A percentile compares a stretch with the other conserved stretches of the same genome.
Evolutionary conservation across 1,284 basidiomycete species (phyloP).

Genomic region (Trametes polyzona): DNA sequence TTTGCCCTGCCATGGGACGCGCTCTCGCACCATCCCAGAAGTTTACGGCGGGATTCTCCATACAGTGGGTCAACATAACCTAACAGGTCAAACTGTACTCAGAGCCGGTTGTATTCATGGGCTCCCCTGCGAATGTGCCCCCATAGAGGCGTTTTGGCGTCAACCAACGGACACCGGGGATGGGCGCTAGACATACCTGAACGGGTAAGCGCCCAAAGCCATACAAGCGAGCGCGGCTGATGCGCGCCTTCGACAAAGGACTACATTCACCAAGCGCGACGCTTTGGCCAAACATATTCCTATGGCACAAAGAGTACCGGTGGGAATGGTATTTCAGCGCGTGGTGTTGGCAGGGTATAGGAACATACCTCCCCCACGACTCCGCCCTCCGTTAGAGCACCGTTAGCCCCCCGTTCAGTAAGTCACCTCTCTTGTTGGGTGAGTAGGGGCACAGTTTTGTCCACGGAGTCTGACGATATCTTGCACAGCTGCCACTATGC

Average conservation of each 20-base stretch:
- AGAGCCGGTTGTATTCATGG: neutral
- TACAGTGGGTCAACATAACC: too few species aligned
- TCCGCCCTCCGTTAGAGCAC: neutral
- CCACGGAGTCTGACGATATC: neutral
- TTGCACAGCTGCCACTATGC: neutral
- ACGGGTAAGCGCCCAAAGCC: neutral
- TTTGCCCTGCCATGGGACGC: too few species aligned
- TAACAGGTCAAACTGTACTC: too few species aligned
- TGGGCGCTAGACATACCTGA: neutral
- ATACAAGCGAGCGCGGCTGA: neutral
- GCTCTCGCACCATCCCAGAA: too few species aligned
- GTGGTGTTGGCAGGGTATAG: neutral
- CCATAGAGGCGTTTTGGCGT: too few species aligned
- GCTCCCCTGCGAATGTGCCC: too few species aligned
- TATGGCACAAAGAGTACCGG: slow-evolving; percentile 15
- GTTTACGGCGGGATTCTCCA: too few species aligned
- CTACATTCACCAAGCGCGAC: slow-evolving; percentile 19
- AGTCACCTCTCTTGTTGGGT: neutral
- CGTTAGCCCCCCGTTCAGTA: slow-evolving; percentile 6
- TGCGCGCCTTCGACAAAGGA: slow-evolving; percentile 10
- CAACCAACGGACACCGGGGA: neutral
- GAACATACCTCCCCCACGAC: slow-evolving; percentile 3
- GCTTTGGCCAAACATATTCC: neutral
- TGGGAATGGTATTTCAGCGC: slow-evolving; percentile 19
- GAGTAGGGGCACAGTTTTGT: neutral